Evolutionary conservation across 2,329 filamentous ascomycete genomes (phyloP), one percentile per base, ranked within the genome.

Genomic region (Sporothrix variecibatus): DNA sequence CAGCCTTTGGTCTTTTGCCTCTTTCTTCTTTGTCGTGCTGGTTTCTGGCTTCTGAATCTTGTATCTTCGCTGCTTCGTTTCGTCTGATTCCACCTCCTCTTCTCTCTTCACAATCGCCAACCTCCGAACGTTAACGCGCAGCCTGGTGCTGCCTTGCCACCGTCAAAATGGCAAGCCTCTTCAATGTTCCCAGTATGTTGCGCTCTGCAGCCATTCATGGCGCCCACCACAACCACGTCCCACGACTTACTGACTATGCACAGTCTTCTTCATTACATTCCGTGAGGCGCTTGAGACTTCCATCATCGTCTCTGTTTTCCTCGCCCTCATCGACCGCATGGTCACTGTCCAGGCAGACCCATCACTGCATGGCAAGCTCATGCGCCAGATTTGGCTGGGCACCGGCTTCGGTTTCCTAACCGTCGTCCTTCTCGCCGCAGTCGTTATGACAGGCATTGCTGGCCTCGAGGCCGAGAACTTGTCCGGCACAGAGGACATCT

Each of bases 211-310:
- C n/a, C 34, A 43, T 43, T 26, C 3, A 26, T 43, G 43, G 3
- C 38, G 6, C 23, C 34, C 9, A 12, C n/a, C 31, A 40, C 17
- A 2, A 28, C n/a, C 6, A 4, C 2, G 8, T 23, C 12, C 20
- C 1, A 3, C n/a, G 3, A 28, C 2, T 43, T 17, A 9, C 46
- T 72, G 11, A 65, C 26, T 5, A 3, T 28, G 28, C 9, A 91
- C 91, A 77, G 90, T 97, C 74, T 97, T 97, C 84, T 94, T 97
- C 84, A 93, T 97, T 81, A 91, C 93, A 83, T 96, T 97, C 81
- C 90, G 94, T 80, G 94, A 97, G 84, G 90, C 91, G 56, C 85
- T 97, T 62, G 94, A 97, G 85, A 93, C 92, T 0, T 91, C 89
- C 79, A 94, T 97, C 79, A 93, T 97, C 78, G 91, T 97, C 76